Evolutionary conservation across 1,139 yeast species (phyloP).

Genomic region (Pichia kudriavzevii): DNA sequence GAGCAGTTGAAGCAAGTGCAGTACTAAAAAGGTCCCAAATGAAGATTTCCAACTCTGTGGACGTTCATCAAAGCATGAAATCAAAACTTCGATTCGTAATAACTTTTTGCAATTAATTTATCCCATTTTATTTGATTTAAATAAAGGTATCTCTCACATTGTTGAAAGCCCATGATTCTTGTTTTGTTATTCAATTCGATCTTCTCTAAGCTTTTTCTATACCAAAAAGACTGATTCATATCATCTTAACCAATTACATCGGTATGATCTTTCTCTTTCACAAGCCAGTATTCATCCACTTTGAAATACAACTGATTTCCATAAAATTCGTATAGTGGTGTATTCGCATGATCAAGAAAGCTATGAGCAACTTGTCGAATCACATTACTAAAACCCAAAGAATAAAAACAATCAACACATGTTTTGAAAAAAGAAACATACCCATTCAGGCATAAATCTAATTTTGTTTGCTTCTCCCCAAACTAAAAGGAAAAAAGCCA

Average conservation of each 20-base stretch:
- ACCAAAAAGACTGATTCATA: conserved; percentile 57
- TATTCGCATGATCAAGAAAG: conserved; percentile 61
- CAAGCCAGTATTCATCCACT: conserved; percentile 33
- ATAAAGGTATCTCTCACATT: conserved; percentile 39
- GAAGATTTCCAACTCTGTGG: conserved; percentile 57
- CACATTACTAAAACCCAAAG: conserved; percentile 32
- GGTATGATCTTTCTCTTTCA: conserved; percentile 46
- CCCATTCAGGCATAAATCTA: conserved; percentile 78
- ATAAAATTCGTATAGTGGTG: conserved; percentile 64
- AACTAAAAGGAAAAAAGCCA: conserved; percentile 60
- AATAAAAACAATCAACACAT: conserved; percentile 54
- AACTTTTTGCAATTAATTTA: conserved; percentile 46
- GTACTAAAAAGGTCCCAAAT: conserved; percentile 52
- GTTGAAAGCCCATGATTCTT: conserved; percentile 36
- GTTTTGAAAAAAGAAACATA: conserved; percentile 76
- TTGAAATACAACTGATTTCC: conserved; percentile 43
- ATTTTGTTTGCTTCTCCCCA: conserved; percentile 91
- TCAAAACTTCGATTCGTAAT: conserved; percentile 53
- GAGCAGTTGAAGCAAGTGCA: conserved; percentile 48
- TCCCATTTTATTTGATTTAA: conserved; percentile 43
- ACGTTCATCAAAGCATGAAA: conserved; percentile 49
- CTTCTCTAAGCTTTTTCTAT: conserved; percentile 40
- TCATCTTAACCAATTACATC: conserved; percentile 55
- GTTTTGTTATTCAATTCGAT: conserved; percentile 32
- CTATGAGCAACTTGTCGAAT: conserved; percentile 22